Percentiles rank a stretch among this genome's conserved stretches.
phyloP scores from a whole-genome alignment of 257 asterid genomes.

The Jacaranda copaia region DNA sequence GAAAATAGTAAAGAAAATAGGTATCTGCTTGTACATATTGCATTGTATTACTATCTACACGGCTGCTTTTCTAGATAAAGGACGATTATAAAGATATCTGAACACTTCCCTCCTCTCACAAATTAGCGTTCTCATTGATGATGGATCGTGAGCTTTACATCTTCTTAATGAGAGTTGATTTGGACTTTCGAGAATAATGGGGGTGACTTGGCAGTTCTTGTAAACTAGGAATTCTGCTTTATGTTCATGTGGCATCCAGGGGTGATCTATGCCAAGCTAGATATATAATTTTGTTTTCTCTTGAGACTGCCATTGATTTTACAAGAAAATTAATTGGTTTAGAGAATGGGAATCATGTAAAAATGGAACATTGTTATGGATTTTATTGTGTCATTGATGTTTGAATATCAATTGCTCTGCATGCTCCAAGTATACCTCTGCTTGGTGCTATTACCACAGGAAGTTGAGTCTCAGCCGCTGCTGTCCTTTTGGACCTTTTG shows the following conservation, averaged over 20 bases:
- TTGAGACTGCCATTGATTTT: not conserved
- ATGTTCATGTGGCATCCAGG: not conserved
- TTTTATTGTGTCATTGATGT: slow-evolving; percentile 4
- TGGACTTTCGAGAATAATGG: slow-evolving; percentile 14
- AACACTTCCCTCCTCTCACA: too few relatives aligned
- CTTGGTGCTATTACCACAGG: slow-evolving; percentile 1
- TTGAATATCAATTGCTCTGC: not conserved
- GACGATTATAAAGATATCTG: too few relatives aligned
- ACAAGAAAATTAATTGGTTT: slow-evolving; percentile 5
- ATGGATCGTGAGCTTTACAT: too few relatives aligned
- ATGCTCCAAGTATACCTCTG: not conserved
- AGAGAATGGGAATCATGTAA: slow-evolving; percentile 26
- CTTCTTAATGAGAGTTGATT: not conserved
- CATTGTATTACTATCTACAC: too few relatives aligned
- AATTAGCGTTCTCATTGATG: too few relatives aligned
- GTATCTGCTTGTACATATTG: too few relatives aligned
- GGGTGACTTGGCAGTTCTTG: slow-evolving; percentile 1
- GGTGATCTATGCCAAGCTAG: slow-evolving; percentile 10
- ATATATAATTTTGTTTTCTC: not conserved
- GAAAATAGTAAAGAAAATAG: too few relatives aligned
- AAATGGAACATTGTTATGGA: slow-evolving; percentile 11
- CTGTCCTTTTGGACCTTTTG: slow-evolving; percentile 20
- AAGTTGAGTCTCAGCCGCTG: slow-evolving; percentile 23
- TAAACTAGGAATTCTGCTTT: not conserved
- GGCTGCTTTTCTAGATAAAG: too few relatives aligned